Percentiles rank a stretch among this genome's conserved stretches.
phyloP scores from a whole-genome alignment of 2,329 filamentous ascomycete species.

The Epichloe baconii region DNA sequence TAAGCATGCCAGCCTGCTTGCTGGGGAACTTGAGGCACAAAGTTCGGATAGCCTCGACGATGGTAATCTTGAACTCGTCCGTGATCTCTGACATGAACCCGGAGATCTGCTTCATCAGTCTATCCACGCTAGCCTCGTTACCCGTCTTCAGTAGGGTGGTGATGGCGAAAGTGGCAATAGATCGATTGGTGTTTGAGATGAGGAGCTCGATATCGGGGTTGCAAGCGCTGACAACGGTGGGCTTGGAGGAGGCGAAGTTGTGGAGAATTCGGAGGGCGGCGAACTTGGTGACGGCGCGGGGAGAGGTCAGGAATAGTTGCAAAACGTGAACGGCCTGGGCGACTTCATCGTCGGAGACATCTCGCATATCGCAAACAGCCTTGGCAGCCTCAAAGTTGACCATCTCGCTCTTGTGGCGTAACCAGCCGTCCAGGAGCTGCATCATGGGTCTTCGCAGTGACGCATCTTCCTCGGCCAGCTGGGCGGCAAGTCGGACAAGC shows the following conservation, averaged over 20 bases:
- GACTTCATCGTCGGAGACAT: constrained; percentile 85
- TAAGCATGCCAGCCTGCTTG: constrained; percentile 96
- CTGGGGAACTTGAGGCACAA: constrained; percentile 94
- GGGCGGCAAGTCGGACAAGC: constrained; percentile 82
- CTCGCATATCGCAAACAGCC: constrained; percentile 88
- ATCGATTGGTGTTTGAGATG: constrained; percentile 93
- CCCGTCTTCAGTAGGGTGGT: constrained; percentile 96
- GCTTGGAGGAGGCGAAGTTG: constrained; percentile 94
- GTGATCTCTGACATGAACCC: constrained; percentile 98
- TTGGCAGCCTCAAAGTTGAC: constrained; percentile 99
- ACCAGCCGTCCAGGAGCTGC: constrained; percentile 88
- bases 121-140: constrained; percentile 92
- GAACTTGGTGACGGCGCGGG: constrained; percentile 92
- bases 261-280: constrained; percentile 92
- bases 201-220: constrained; percentile 96
- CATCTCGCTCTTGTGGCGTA: constrained; percentile 98
- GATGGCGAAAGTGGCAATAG: constrained; percentile 95
- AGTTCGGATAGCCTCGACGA: constrained; percentile 94
- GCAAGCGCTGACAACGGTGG: constrained; percentile 78
- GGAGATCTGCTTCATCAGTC: constrained; percentile 96
- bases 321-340: constrained; percentile 87
- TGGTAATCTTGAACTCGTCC: constrained; percentile 99
- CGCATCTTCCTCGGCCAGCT: constrained; percentile 85
- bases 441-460: constrained; percentile 92
- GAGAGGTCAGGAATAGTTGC: constrained; percentile 92